Evolutionary conservation across 2,329 filamentous ascomycete genomes (phyloP), one percentile per base, ranked within the genome.

Genomic region (Trichoderma sp.): DNA sequence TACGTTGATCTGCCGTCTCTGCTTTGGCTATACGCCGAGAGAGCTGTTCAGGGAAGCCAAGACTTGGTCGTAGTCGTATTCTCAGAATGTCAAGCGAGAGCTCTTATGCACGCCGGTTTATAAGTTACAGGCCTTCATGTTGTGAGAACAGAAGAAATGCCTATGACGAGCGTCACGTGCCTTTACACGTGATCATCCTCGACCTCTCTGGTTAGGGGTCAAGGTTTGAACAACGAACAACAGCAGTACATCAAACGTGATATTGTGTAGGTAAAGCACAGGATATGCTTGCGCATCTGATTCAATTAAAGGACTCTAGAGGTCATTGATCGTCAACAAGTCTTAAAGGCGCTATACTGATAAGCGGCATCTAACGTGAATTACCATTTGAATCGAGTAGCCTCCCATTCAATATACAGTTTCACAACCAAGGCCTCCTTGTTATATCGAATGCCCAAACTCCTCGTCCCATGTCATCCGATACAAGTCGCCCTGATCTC

Each of bases 401-500:
- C 43, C 64, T 47, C 64, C 51, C 51, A 60, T 15, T 45, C 50
- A 55, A 17, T 41, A 45, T 51, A 63, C 52, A 63, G 43, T 43
- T 66, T 39, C 54, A 17, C 52, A 24, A 39, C 62, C 57, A 57
- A 56, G 48, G 44, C 47, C 51, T 21, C 43, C 52, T 61, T 60
- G 45, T 19, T 21, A 39, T 15, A 63, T 56, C 61, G 54, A 52
- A 64, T 64, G 64, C 58, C 58, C 28, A 48, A 66, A 62, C 58
- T 52, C 45, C 44, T 58, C 51, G 48, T 57, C 44, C 59, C 48
- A 43, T 28, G 52, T 54, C 60, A 67, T 67, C 65, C 62, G 61
- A 65, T 66, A 41, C 65, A 67, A 67, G 65, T 67, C 60, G 61
- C 65, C 65, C 62, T 67, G 62, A 64, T 65, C 65, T 65, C 45